Evolutionary conservation across 805 yeast genomes (phyloP).

Genomic region (Kodamaea neixiangensis): DNA sequence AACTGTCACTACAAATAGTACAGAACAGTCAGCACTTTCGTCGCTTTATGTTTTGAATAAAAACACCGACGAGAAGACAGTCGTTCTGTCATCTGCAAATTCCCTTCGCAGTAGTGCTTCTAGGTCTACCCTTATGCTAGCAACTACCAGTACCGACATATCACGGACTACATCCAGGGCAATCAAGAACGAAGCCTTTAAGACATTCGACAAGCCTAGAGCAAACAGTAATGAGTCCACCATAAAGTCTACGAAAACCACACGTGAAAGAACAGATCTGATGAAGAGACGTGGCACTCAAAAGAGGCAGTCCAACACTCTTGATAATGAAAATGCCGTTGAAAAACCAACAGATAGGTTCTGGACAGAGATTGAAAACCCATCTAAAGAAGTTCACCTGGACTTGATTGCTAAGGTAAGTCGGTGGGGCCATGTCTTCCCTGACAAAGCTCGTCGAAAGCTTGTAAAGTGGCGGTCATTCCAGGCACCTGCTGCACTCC

Average conservation of each 20-base stretch:
- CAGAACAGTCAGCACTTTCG: conserved; percentile 38
- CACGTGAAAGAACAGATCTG: not conserved
- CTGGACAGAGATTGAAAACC: conserved; percentile 54
- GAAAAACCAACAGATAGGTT: conserved; percentile 17
- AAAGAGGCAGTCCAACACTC: conserved; percentile 3
- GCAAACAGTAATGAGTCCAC: conserved; percentile 4
- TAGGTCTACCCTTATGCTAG: not conserved
- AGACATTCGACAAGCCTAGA: not conserved
- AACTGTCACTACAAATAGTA: conserved; percentile 32
- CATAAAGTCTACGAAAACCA: not conserved
- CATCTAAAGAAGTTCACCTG: conserved; percentile 64
- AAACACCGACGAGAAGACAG: conserved; percentile 20
- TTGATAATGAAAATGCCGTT: not conserved
- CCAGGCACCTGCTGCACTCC: conserved; percentile 91
- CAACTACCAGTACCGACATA: not conserved
- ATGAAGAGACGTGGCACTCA: conserved; percentile 4
- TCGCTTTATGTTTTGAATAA: conserved; percentile 40
- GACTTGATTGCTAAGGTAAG: conserved; percentile 67
- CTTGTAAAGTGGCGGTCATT: conserved; percentile 91
- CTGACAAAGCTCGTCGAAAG: conserved; percentile 63
- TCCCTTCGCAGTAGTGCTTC: conserved; percentile 11
- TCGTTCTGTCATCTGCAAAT: conserved; percentile 5
- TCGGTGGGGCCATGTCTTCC: conserved; percentile 91
- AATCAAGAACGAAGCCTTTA: not conserved
- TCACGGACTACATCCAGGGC: not conserved